Evolutionary conservation across 2,329 filamentous ascomycete genomes (phyloP), one percentile per base, ranked within the genome.

Genomic region (Diaporthe ilicicola): DNA sequence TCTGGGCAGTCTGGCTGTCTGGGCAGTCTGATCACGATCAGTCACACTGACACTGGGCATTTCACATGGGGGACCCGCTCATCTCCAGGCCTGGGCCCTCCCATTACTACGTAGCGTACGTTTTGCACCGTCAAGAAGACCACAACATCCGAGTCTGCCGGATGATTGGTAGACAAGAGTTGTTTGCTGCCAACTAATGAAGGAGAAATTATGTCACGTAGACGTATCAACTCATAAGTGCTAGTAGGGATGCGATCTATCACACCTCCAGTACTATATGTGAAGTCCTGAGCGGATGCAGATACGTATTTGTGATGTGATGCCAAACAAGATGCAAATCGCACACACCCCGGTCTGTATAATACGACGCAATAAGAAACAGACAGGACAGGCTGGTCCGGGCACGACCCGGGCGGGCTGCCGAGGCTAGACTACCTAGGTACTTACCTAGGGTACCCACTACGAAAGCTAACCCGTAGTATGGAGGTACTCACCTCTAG

Each of bases 1-100:
- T 19, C 44, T 64, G 59, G 44, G 59, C 44, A 37, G 59, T 62
- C 59, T 64, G 59, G n/a, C n/a, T n/a, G 29, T 19, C 44, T 64
- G 59, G 44, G 59, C 44, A 37, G 59, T 62, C 59, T 64, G 59
- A 64, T 37, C 59, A 27, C 59, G 12, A 8, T 48, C 10, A 34
- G 7, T 34, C 32, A 50, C 27, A 50, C 27, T 29, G 27, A 37
- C 44, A n/a, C n/a, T n/a, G n/a, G n/a, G n/a, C n/a, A 7, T 24
- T 64, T 3, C 42, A 42, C 42, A 27, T 62, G n/a, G n/a, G n/a
- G n/a, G n/a, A n/a, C n/a, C n/a, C 42, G 5, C 29, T 48, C 19
- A 24, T 32, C 12, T 17, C 1, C 3, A 24, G 29, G 5, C 8
- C n/a, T 34, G 59, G 42, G 59, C 0, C 15, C 5, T 37, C 5